A percentile compares a stretch with the other conserved stretches of the same genome.
Conservation (phyloP, 352 stramenopile genomes). For the Chrysophaeum taylorii region DNA sequence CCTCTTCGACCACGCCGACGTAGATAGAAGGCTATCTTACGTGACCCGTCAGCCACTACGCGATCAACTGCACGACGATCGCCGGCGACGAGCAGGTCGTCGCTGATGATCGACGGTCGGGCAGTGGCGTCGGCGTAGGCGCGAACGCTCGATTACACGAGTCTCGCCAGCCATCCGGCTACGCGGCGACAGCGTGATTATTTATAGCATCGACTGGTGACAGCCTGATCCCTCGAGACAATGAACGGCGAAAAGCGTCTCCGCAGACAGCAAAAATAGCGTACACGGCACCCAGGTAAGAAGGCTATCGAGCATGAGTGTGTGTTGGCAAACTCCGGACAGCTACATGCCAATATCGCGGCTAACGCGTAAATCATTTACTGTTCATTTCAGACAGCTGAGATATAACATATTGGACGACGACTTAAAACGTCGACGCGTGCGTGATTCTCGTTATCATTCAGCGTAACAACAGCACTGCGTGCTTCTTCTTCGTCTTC, state of each 20-base stretch:
- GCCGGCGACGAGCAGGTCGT: constrained; percentile 11
- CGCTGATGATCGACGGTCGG: constrained; percentile 19
- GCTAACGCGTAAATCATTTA: too few relatives aligned
- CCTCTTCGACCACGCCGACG: too few relatives aligned
- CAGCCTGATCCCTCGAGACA: constrained; percentile 47
- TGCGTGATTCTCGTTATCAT: too few relatives aligned
- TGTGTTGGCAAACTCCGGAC: constrained; percentile 47
- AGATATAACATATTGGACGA: too few relatives aligned
- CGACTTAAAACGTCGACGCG: too few relatives aligned
- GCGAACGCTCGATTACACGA: not conserved
- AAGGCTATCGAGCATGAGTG: constrained; percentile 48
- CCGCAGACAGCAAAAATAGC: constrained; percentile 47
- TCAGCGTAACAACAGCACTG: too few relatives aligned
- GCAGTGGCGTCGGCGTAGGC: not conserved
- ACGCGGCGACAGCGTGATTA: constrained; percentile 37
- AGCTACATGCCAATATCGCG: too few relatives aligned
- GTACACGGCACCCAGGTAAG: constrained; percentile 42
- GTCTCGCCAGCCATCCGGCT: not conserved
- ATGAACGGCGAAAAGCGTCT: constrained; percentile 39
- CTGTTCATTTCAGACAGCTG: too few relatives aligned
- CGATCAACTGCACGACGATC: constrained; percentile 16
- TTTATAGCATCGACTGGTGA: constrained; percentile 47
- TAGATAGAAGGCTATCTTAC: constrained; percentile 2
- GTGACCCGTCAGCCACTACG: not conserved
- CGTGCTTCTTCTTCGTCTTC: too few relatives aligned